Conservation (phyloP, 208 protist species). For the Acanthamoeba rhysodes region DNA sequence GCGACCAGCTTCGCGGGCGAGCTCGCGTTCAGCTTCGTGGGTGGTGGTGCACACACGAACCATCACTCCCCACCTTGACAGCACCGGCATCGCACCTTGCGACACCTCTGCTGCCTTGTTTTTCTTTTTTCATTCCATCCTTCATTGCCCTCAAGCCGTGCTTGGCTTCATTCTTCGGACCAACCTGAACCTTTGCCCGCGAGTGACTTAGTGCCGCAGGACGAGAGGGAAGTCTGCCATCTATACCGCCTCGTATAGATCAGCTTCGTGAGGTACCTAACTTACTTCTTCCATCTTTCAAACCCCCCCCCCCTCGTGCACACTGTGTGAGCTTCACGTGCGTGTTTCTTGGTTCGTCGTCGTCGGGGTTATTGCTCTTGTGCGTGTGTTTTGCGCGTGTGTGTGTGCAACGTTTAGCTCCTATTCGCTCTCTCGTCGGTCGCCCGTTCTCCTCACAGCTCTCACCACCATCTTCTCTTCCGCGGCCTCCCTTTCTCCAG, state of each 20-base stretch:
- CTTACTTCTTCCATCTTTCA: background rate
- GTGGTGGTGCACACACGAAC: background rate
- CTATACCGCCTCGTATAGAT: background rate
- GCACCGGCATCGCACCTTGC: background rate
- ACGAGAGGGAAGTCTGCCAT: background rate
- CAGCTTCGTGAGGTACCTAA: background rate
- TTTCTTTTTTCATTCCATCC: background rate
- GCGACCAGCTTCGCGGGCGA: background rate
- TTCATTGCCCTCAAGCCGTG: background rate
- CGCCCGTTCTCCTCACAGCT: too few relatives aligned
- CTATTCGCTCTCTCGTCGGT: too few relatives aligned
- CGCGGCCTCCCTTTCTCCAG: too few relatives aligned
- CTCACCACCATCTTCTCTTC: too few relatives aligned
- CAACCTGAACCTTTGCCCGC: too few relatives aligned
- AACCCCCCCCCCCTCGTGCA: too few relatives aligned
- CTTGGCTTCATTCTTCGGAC: background rate
- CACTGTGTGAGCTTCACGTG: too few relatives aligned
- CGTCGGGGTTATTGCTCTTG: too few relatives aligned
- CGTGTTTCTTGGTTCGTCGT: too few relatives aligned
- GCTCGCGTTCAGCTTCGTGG: too few relatives aligned
- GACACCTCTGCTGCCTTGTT: background rate
- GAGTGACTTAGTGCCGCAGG: too few relatives aligned
- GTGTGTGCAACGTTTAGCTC: background rate
- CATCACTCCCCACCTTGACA: background rate
- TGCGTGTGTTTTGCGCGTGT: too few relatives aligned